These are phyloP conservation scores for Aspergillus pseudoviridinutans DNA, from an alignment of 2,329 filamentous ascomycete species.

Conservation along the genomic window DNA sequence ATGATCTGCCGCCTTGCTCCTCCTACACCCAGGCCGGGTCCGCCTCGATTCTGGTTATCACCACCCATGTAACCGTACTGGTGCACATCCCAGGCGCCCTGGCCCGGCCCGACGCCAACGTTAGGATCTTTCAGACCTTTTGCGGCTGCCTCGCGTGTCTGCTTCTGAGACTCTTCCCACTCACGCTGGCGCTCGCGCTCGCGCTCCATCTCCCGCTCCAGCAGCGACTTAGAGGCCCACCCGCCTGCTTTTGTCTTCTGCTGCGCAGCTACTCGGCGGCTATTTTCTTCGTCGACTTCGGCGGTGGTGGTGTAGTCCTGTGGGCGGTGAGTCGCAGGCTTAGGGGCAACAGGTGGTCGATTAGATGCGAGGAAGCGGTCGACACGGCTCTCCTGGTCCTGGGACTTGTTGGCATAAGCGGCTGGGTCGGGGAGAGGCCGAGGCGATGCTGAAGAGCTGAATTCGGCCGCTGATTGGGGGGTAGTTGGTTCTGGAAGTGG, in stretches of 20 bases:
- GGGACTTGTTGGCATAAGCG: slow-evolving; percentile 29
- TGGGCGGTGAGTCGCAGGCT: slow-evolving; percentile 38
- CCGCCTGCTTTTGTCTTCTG: slow-evolving; percentile 56
- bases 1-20: slow-evolving; percentile 59
- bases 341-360: slow-evolving; percentile 43
- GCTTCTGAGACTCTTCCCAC: slow-evolving; percentile 60
- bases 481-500: slow-evolving; percentile 24
- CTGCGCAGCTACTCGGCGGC: slow-evolving; percentile 52
- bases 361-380: slow-evolving; percentile 55
- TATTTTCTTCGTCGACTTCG: slow-evolving; percentile 55
- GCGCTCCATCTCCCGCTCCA: slow-evolving; percentile 65
- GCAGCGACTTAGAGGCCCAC: slow-evolving; percentile 60
- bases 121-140: slow-evolving; percentile 38
- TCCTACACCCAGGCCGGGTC: slow-evolving; percentile 49
- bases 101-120: slow-evolving; percentile 46
- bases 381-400: slow-evolving; percentile 43
- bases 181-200: slow-evolving; percentile 62
- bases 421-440: slow-evolving; percentile 48
- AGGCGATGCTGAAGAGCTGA: slow-evolving; percentile 22
- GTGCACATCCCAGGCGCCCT: slow-evolving; percentile 57
- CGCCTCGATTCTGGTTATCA: slow-evolving; percentile 57
- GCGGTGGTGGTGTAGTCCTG: slow-evolving; percentile 49
- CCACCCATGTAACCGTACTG: slow-evolving; percentile 63
- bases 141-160: slow-evolving; percentile 44
- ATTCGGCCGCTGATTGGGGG: slow-evolving; percentile 6